Conservation (phyloP, 2,329 filamentous ascomycete genomes). For the Colletotrichum sp. region DNA sequence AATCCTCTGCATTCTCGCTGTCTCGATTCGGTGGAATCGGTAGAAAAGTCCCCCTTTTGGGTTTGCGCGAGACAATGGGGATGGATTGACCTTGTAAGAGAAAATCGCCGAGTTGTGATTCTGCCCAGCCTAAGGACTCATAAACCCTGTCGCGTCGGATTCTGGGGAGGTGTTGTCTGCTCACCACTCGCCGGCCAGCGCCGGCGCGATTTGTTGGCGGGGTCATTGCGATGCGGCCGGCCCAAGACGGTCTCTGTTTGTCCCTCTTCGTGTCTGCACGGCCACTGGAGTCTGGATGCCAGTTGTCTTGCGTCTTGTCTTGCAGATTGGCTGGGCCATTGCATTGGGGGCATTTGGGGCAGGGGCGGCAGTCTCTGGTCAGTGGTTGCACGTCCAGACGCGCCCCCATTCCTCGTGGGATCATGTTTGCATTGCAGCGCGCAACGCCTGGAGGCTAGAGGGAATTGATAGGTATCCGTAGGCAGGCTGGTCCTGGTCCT, state of each 20-base stretch:
- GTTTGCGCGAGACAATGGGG: background rate
- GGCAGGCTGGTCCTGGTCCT: background rate
- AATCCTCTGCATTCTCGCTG: background rate
- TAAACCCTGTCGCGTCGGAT: background rate
- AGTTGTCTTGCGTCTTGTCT: background rate
- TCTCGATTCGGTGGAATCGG: background rate
- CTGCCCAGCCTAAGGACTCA: background rate
- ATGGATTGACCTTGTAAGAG: background rate
- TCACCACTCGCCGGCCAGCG: background rate
- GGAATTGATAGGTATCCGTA: background rate
- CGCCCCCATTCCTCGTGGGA: background rate
- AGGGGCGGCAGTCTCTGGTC: background rate
- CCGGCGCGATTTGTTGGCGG: background rate
- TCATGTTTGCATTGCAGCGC: background rate
- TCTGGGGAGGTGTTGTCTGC: background rate
- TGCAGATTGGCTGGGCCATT: background rate
- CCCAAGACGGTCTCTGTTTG: background rate
- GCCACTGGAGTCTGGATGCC: background rate
- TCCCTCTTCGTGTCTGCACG: background rate
- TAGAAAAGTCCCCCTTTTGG: background rate
- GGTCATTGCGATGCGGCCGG: background rate
- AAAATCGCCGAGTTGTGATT: background rate
- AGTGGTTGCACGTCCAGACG: background rate
- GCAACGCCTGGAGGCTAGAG: background rate
- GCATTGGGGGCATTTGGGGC: background rate